Evolutionary conservation across 2,329 filamentous ascomycete species (phyloP), one percentile per base, ranked within the genome.

Genomic region (Verticillium nubilum): DNA sequence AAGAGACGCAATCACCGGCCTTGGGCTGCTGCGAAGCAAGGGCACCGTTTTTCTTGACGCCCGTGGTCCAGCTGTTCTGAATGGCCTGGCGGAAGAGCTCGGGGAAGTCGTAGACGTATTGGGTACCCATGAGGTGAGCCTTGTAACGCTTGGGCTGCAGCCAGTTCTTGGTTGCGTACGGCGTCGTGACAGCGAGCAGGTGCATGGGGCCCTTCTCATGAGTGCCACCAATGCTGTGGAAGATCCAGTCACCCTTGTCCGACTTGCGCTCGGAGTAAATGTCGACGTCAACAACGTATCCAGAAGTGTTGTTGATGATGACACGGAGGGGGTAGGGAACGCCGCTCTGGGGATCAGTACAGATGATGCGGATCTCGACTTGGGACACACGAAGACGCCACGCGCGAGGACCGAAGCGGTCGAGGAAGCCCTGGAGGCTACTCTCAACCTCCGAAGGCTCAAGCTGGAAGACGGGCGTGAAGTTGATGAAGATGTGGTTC

Each of bases 401-500:
- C 64, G 90, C 92, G 69, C 95, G 91, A 66, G 92, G 89, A 67
- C 95, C 95, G 70, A 98, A 99, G 64, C 95, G 91, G 70, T 98
- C 95, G 67, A 99, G 81, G 86, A 99, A 99, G 59, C 93, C 93
- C 70, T 90, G 92, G 26, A 99, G 86, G 29, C 92, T 94, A 75
- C 96, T 86, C 78, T 98, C 92, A 17, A 99, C 92, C 78, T 97
- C 92, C 61, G 86, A 80, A 3, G 95, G 93, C 70, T 92, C 83
- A 55, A 99, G 86, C 73, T 92, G 91, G 87, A 99, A 98, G 61
- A 97, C 91, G 10, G 93, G 92, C 0, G 92, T 95, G 80, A 99
- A 99, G 85, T 99, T 98, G 83, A 99, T 95, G 82, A 99, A 99
- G 83, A 99, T 95, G 80, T 99, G 95, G 83, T 99, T 99, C 72